Percentiles rank a stretch among this genome's conserved stretches.
Evolutionary conservation across 2,329 filamentous ascomycete genomes (phyloP).

Genomic region (Apiospora malaysiana): DNA sequence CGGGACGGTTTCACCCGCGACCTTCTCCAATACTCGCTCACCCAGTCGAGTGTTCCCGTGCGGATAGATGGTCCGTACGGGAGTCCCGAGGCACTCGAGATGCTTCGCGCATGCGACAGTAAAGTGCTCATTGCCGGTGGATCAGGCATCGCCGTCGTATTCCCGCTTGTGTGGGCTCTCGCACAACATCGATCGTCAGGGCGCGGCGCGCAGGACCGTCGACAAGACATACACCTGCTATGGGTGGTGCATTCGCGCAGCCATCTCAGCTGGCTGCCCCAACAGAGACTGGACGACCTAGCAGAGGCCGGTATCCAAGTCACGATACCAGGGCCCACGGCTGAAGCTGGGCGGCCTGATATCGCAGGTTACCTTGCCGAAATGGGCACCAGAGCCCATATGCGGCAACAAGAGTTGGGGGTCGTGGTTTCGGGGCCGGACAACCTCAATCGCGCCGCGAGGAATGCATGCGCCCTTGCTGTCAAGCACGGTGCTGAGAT

Average conservation of each 20-base stretch:
- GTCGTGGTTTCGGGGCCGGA: conserved; percentile 69
- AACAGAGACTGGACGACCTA: conserved; percentile 55
- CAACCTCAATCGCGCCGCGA: conserved; percentile 63
- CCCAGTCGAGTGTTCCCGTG: conserved; percentile 50
- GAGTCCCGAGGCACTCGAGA: conserved; percentile 58
- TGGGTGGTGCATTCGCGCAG: conserved; percentile 62
- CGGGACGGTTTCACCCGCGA: conserved; percentile 64
- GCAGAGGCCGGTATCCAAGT: conserved; percentile 56
- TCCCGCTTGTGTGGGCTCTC: conserved; percentile 63
- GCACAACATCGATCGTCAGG: conserved; percentile 32
- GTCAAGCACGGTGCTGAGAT: conserved; percentile 55
- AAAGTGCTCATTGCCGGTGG: conserved; percentile 66
- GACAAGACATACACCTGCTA: conserved; percentile 54
- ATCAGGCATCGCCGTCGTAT: conserved; percentile 68
- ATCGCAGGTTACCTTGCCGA: conserved; percentile 49
- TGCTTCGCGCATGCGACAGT: conserved; percentile 54
- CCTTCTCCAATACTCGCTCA: conserved; percentile 57
- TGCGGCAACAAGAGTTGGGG: conserved; percentile 44
- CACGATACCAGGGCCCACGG: conserved; percentile 60
- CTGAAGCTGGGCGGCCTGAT: conserved; percentile 59
- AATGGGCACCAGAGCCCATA: conserved; percentile 38
- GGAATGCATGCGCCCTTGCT: conserved; percentile 61
- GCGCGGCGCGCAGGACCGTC: conserved; percentile 24
- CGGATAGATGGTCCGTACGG: conserved; percentile 71
- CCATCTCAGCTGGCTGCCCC: conserved; percentile 61